phyloP scores from a whole-genome alignment of 257 asterid genomes.

The Leonotis leonurus region DNA sequence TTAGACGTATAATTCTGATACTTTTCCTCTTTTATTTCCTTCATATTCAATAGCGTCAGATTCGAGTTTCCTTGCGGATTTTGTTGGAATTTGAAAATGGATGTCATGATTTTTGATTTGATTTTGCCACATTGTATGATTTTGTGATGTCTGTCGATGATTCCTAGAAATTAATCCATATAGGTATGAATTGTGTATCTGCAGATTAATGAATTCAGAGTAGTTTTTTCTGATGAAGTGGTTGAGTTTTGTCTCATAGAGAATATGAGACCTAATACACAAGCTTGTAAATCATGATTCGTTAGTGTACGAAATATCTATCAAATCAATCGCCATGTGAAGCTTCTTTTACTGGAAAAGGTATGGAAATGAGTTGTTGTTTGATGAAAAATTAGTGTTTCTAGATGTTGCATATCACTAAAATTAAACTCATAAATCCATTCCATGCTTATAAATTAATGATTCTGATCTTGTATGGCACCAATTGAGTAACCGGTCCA shows the following conservation, averaged over 20 bases:
- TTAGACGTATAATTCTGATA: not conserved
- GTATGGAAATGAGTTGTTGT: not conserved
- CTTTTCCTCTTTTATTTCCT: not conserved
- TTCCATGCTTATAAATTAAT: not conserved
- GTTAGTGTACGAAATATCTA: not conserved
- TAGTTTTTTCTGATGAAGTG: not conserved
- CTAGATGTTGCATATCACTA: not conserved
- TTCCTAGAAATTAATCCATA: not conserved
- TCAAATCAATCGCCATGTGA: not conserved
- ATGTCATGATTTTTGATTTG: not conserved
- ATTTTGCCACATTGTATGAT: not conserved
- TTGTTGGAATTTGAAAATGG: not conserved
- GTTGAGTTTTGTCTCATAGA: not conserved
- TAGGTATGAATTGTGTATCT: not conserved
- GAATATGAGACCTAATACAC: not conserved
- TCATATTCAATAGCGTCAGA: conserved; percentile 3
- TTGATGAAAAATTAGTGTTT: conserved; percentile 3
- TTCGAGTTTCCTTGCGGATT: conserved; percentile 16
- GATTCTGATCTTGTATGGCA: not conserved
- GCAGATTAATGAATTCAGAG: not conserved
- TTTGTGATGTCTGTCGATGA: not conserved
- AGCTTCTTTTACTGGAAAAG: not conserved
- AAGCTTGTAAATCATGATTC: conserved; percentile 13
- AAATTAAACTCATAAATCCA: not conserved
- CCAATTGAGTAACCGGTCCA: not conserved